Conservation (phyloP, 371 early-diverging fungal genomes). For the Lichtheimia ramosa region DNA sequence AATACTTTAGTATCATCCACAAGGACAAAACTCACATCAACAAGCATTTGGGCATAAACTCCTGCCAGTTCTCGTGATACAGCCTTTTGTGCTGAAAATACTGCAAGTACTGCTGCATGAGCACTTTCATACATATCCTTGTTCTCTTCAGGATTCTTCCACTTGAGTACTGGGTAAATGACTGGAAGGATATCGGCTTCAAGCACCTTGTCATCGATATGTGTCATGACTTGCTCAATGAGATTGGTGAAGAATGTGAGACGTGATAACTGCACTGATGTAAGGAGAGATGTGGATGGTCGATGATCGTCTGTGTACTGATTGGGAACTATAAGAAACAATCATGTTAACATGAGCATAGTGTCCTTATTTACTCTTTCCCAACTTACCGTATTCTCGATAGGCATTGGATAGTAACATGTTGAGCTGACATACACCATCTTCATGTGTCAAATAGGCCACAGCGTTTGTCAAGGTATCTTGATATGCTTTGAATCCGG, state of each 20-base stretch:
- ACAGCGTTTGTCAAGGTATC: constrained; percentile 48
- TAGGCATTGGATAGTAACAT: constrained; percentile 28
- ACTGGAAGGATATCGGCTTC: constrained; percentile 52
- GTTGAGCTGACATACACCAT: constrained; percentile 37
- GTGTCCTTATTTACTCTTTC: background rate
- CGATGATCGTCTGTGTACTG: constrained; percentile 16
- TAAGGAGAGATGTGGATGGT: constrained; percentile 23
- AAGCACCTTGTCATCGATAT: constrained; percentile 45
- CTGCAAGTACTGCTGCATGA: constrained; percentile 55
- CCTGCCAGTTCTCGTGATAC: constrained; percentile 45
- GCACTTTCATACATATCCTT: constrained; percentile 62
- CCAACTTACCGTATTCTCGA: constrained; percentile 39
- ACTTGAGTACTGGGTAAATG: constrained; percentile 57
- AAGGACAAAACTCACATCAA: constrained; percentile 38
- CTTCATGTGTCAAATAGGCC: constrained; percentile 35
- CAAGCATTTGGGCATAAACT: constrained; percentile 46
- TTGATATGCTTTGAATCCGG: constrained; percentile 45
- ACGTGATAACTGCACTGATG: constrained; percentile 43
- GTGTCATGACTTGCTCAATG: constrained; percentile 51
- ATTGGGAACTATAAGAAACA: constrained; percentile 13
- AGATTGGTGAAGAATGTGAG: constrained; percentile 55
- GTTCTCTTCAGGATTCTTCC: constrained; percentile 41
- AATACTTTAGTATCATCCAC: background rate
- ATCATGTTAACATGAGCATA: background rate
- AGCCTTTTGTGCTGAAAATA: constrained; percentile 54